phyloP scores from a whole-genome alignment of 1,284 basidiomycete species.

The Tetrapyrgos nigripes region DNA sequence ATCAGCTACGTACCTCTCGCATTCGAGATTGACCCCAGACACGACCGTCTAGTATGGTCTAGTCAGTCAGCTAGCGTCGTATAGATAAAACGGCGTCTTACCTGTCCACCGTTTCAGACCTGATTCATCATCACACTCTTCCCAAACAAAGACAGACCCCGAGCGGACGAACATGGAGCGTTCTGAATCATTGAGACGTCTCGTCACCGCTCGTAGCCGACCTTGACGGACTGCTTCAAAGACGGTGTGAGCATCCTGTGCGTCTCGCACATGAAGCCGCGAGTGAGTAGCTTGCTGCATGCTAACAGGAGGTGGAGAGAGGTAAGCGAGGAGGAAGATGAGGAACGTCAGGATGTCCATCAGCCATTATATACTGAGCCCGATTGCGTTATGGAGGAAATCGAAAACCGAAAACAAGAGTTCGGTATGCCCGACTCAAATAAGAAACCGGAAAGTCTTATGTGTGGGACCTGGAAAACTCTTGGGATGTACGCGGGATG shows the following conservation, averaged over 20 bases:
- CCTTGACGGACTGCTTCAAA: conserved; percentile 66
- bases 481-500: background rate
- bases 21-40: conserved; percentile 72
- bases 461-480: conserved; percentile 1
- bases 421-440: conserved; percentile 8
- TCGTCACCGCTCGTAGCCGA: conserved; percentile 51
- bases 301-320: background rate
- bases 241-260: conserved; percentile 19
- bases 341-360: background rate
- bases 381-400: conserved; percentile 1
- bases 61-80: background rate
- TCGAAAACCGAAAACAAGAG: conserved; percentile 4
- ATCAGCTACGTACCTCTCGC: conserved; percentile 54
- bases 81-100: conserved; percentile 14
- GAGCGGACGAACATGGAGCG: conserved; percentile 60
- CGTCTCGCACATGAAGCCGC: conserved; percentile 22
- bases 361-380: conserved; percentile 5
- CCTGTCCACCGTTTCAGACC: conserved; percentile 66
- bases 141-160: conserved; percentile 71
- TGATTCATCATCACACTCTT: conserved; percentile 67
- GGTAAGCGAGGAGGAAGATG: background rate
- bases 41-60: conserved; percentile 51
- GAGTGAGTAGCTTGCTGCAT: conserved; percentile 24
- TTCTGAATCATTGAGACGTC: conserved; percentile 66
- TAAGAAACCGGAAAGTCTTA: conserved; percentile 4